Conservation (phyloP, 345 rosid species). For the Syzygium aromaticum region DNA sequence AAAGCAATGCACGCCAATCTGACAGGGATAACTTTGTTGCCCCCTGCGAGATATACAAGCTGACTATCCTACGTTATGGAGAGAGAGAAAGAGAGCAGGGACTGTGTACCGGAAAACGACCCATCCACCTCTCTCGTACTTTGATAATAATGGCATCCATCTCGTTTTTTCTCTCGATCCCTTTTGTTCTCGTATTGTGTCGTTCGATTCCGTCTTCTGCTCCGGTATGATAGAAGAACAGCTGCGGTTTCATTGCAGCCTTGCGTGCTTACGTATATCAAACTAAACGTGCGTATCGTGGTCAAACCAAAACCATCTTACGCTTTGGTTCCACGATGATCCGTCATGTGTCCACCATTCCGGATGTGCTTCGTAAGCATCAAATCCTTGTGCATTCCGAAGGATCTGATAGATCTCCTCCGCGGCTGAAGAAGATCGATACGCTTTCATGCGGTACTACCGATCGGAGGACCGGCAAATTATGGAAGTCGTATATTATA, state of each 20-base stretch:
- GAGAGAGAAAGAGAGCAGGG: background rate
- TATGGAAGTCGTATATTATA: no score
- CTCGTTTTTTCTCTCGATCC: background rate
- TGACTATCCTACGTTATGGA: background rate
- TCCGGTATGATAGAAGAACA: background rate
- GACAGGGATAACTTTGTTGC: constrained; percentile 4
- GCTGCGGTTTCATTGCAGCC: background rate
- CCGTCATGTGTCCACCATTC: background rate
- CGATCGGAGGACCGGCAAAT: background rate
- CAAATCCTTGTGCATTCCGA: background rate
- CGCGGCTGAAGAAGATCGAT: background rate
- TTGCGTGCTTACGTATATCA: background rate
- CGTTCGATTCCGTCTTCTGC: background rate
- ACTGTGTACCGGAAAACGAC: constrained; percentile 11
- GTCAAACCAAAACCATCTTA: background rate
- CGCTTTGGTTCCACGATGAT: background rate
- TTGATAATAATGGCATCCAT: constrained; percentile 10
- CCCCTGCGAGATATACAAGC: background rate
- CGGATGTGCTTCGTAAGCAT: background rate
- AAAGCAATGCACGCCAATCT: constrained; percentile 13
- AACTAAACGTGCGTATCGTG: background rate
- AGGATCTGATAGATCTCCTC: background rate
- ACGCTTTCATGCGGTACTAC: background rate
- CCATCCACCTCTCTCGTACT: constrained; percentile 9
- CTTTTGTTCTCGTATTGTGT: background rate